Evolutionary conservation across 2,329 filamentous ascomycete species (phyloP).

Genomic region (Piedraia hortae): DNA sequence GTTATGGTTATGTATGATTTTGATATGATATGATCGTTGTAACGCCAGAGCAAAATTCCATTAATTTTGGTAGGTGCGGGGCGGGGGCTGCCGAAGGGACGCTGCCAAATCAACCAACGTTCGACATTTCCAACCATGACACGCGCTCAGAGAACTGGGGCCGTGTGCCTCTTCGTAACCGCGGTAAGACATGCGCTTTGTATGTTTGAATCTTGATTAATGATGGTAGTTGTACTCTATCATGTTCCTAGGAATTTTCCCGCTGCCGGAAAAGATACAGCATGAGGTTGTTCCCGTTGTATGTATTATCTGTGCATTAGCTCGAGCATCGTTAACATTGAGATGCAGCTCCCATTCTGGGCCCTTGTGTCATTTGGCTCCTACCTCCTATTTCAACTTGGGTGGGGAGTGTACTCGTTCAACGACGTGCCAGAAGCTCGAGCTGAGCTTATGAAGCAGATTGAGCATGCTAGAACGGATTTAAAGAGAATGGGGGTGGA

Average conservation of each 20-base stretch:
- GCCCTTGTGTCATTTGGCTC: constrained; percentile 71
- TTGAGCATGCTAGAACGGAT: constrained; percentile 47
- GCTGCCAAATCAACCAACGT: too few relatives aligned
- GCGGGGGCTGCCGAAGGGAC: too few relatives aligned
- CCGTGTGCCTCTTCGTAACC: constrained; percentile 59
- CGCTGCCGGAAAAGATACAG: constrained; percentile 51
- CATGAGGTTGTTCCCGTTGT: constrained; percentile 73
- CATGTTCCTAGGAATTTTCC: constrained; percentile 58
- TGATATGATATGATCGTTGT: too few relatives aligned
- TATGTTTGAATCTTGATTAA: too few relatives aligned
- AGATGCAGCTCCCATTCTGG: constrained; percentile 79
- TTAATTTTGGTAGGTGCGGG: too few relatives aligned
- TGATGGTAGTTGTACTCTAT: constrained; percentile 76
- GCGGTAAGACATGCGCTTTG: constrained; percentile 34
- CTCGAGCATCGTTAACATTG: not conserved
- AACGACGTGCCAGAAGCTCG: constrained; percentile 85
- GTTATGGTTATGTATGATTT: too few relatives aligned
- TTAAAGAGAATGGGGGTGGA: constrained; percentile 47
- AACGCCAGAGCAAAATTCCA: too few relatives aligned
- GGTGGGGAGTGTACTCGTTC: constrained; percentile 82
- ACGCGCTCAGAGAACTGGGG: constrained; percentile 77
- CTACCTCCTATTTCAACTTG: constrained; percentile 73
- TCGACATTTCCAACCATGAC: too few relatives aligned
- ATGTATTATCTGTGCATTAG: constrained; percentile 15
- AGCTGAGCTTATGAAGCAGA: constrained; percentile 65